A percentile compares a stretch with the other conserved stretches of the same genome.
Conservation (phyloP, 352 stramenopile species). For the Phytophthora pistaciae region DNA sequence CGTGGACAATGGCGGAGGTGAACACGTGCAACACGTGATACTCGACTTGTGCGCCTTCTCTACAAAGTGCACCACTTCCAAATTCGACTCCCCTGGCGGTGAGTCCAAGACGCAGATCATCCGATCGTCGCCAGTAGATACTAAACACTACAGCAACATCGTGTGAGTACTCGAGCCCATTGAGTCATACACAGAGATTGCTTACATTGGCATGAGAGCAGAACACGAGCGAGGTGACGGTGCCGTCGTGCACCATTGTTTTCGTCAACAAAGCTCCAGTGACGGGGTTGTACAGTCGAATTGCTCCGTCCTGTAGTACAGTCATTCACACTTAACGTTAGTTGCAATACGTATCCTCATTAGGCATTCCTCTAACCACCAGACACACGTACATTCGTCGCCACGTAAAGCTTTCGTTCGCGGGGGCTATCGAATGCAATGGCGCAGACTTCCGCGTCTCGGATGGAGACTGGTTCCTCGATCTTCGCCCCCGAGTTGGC, state of each 20-base stretch:
- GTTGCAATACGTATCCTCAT: neutral
- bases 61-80: constrained; percentile 71
- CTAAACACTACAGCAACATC: constrained; percentile 50
- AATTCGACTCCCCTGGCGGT: constrained; percentile 47
- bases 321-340: neutral
- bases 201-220: constrained; percentile 64
- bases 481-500: constrained; percentile 69
- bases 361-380: neutral
- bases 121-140: constrained; percentile 70
- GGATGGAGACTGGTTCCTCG: constrained; percentile 57
- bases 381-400: constrained; percentile 61
- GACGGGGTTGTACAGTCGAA: constrained; percentile 77
- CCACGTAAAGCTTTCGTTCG: constrained; percentile 74
- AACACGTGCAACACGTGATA: constrained; percentile 70
- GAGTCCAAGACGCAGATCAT: constrained; percentile 64
- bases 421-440: constrained; percentile 69
- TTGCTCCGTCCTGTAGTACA: constrained; percentile 59
- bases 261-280: constrained; percentile 68
- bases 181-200: too few relatives aligned
- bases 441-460: constrained; percentile 63
- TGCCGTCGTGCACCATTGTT: constrained; percentile 60
- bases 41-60: constrained; percentile 69
- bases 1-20: constrained; percentile 21
- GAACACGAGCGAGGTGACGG: constrained; percentile 68
- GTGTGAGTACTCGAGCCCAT: too few relatives aligned